Base-by-base conservation (phyloP, 768 basidiomycete species). In the Tephrocybe rancida region DNA sequence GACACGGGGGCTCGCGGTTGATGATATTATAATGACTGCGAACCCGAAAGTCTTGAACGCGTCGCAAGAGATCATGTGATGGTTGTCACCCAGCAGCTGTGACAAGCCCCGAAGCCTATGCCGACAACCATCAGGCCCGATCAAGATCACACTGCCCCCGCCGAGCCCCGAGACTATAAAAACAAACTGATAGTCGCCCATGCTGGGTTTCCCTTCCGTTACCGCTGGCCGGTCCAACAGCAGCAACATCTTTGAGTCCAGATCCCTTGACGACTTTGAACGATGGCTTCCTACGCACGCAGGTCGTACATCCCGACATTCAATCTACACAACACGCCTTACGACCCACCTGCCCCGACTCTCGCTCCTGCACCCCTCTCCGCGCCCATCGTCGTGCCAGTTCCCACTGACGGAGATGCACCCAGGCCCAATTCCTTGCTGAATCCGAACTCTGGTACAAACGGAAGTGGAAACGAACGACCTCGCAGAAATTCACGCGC, bases 401-500 rank as follows among this genome's bases (percentile, higher is more conserved):
- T 18, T 9, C 14, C 44, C n/a, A 21, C 39, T 22, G 21, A 41
- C 19, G 29, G 18, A 4, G 25, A 32, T 25, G 35, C 35, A 16
- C 27, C 27, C 5, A 22, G 14, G 14, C 37, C 16, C 3, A 3
- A 3, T 25, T 8, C 47, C 30, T 24, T 16, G 11, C n/a, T 26
- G 16, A 3, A 44, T 25, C 27, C 39, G 10, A 34, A 22, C 16
- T 16, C 16, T n/a, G 44, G 6, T 11, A 19, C n/a, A 26, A 44
- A 27, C 29, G 37, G 34, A 19, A 45, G 22, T 11, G 32, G 45
- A 30, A 41, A 32, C 14, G 52, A 49, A 25, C 44, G 29, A 5
- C 18, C 39, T 14, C 21, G 3, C 9, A 25, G 55, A 29, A 45
- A 30, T 44, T 43, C 45, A n/a, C 48, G 45, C 0, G 88, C 90